Evolutionary conservation across 2,329 filamentous ascomycete genomes (phyloP).

Genomic region (Helminthosporium solani): DNA sequence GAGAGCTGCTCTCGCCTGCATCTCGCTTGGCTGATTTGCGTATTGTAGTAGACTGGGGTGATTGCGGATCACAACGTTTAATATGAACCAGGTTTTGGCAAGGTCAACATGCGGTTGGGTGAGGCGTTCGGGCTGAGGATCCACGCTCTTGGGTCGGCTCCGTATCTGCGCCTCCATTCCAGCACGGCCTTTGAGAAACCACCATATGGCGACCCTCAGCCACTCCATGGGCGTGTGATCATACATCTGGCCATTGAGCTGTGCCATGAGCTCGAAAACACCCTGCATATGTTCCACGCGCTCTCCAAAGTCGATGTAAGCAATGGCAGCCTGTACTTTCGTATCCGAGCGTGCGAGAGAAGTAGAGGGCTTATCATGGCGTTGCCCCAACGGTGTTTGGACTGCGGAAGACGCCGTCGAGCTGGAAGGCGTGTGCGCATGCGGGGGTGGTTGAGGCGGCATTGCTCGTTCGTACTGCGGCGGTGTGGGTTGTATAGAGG

Average conservation of each 20-base stretch:
- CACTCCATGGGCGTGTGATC: constrained; percentile 66
- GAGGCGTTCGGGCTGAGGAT: constrained; percentile 51
- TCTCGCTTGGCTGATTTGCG: constrained; percentile 19
- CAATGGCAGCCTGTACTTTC: constrained; percentile 41
- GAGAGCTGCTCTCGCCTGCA: constrained; percentile 15
- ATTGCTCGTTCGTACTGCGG: constrained; percentile 23
- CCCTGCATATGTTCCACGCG: constrained; percentile 73
- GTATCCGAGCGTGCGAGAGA: constrained; percentile 35
- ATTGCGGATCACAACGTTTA: constrained; percentile 44
- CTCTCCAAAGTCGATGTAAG: constrained; percentile 67
- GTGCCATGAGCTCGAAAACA: constrained; percentile 75
- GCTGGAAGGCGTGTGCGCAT: constrained; percentile 9
- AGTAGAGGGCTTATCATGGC: constrained; percentile 16
- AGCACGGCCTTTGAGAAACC: constrained; percentile 81
- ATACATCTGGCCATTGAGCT: constrained; percentile 67
- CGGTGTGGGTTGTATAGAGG: constrained; percentile 23
- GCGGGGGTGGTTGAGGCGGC: constrained; percentile 13
- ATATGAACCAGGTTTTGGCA: constrained; percentile 83
- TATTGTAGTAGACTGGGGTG: constrained; percentile 36
- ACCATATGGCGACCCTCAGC: constrained; percentile 76
- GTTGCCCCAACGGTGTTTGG: constrained; percentile 18
- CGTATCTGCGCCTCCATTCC: constrained; percentile 72
- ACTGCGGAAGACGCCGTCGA: constrained; percentile 8
- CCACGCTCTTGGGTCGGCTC: constrained; percentile 58
- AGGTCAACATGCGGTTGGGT: constrained; percentile 84